Percentiles rank a stretch among this genome's conserved stretches.
These are phyloP conservation scores for Glaciozyma antarctica DNA, from an alignment of 768 basidiomycete genomes.

Conservation along the genomic window DNA sequence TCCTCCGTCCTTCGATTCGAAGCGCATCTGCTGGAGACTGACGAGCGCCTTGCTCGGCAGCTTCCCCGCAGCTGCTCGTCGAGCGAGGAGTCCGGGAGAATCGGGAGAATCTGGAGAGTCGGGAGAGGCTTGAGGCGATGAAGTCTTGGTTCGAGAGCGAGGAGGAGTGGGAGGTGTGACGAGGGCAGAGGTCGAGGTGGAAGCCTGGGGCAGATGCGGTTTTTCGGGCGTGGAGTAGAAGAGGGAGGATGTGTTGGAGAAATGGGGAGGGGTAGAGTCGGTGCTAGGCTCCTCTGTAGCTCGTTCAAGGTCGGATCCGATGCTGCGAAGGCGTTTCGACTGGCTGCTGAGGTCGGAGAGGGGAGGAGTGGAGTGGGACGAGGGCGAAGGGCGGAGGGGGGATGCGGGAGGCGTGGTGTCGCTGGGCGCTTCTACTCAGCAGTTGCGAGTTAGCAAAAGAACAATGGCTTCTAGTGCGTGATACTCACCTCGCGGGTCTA, in stretches of 20 bases:
- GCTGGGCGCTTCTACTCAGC: too few species aligned
- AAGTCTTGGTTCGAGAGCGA: background rate
- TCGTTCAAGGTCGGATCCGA: too few species aligned
- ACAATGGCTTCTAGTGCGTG: too few species aligned
- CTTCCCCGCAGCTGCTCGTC: constrained; percentile 19
- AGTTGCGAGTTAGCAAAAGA: too few species aligned
- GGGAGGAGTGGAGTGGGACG: too few species aligned
- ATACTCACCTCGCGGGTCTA: too few species aligned
- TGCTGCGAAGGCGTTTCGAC: too few species aligned
- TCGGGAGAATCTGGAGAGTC: constrained; percentile 4
- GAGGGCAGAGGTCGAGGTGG: background rate
- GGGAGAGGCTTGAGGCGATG: background rate
- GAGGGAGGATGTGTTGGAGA: background rate
- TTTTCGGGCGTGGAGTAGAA: background rate
- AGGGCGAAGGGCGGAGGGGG: too few species aligned
- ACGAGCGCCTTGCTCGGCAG: constrained; percentile 25
- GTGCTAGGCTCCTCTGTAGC: too few species aligned
- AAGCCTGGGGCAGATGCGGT: background rate
- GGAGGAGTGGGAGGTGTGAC: background rate
- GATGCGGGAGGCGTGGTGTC: too few species aligned
- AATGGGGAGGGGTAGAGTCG: background rate
- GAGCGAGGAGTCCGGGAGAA: constrained; percentile 10
- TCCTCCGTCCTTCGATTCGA: constrained; percentile 18
- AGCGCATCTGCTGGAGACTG: constrained; percentile 27
- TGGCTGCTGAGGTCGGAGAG: too few species aligned